Base-by-base conservation (phyloP, 1,139 yeast species). In the Barnettozyma hawaiiensis region DNA sequence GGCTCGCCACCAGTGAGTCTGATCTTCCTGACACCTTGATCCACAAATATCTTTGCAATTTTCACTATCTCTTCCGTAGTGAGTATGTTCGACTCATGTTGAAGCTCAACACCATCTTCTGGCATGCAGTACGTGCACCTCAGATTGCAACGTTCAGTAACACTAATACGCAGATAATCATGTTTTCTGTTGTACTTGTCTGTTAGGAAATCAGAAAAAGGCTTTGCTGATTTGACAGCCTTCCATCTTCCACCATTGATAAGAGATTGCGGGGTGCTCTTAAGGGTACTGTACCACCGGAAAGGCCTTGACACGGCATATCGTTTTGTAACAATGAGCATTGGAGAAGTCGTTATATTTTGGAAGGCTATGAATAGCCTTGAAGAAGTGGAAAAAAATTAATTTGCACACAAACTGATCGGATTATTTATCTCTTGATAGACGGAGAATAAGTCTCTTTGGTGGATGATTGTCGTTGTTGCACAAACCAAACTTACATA, bases 111-210 rank as follows among this genome's bases (percentile, higher is more conserved):
- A 9, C 78, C 78, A 41, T 73, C 75, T 42, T 70, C 75, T 0
- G 78, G 78, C 78, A 73, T 73, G 49, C 78, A 73, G 47, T 73
- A 73, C n/a, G 65, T 57, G 49, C 78, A 73, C 14, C 78, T 55
- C 16, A 73, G 54, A 47, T 73, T 73, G 45, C 78, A 73, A 19
- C 75, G 51, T 49, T 73, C 78, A 0, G 78, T 70, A 32, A 73
- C 63, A 21, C 75, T 68, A 18, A 73, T 73, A 33, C 78, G 58
- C 36, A 73, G 53, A 44, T 73, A 73, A 47, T 72, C 69, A 48
- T 73, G 78, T 33, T 61, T 56, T 29, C 78, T 58, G 19, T 64
- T 60, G 53, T 59, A 69, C 10, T 59, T 63, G 49, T 73, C 78
- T 0, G 71, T 68, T 24, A 73, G 58, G 47, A 69, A 69, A 24